phyloP scores from a whole-genome alignment of 2,329 filamentous ascomycete species.

The Immersiporthe knoxdaviesiana region DNA sequence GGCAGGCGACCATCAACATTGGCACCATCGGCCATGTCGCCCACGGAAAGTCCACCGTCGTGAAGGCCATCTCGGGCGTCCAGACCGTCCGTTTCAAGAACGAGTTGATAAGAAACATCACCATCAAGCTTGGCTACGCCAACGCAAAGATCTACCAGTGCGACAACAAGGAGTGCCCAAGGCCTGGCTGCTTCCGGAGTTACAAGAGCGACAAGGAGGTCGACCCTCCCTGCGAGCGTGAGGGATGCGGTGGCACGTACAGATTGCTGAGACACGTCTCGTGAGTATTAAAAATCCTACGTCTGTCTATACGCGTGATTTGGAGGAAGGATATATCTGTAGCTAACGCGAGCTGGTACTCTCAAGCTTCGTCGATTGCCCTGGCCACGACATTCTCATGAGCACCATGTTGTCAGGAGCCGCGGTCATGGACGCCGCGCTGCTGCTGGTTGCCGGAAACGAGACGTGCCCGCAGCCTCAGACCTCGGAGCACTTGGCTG shows the following conservation, averaged over 20 bases:
- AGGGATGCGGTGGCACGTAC: slow-evolving; percentile 88
- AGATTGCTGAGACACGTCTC: slow-evolving; percentile 88
- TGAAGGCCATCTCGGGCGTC: slow-evolving; percentile 98
- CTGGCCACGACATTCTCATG: slow-evolving; percentile 99
- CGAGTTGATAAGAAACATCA: slow-evolving; percentile 98
- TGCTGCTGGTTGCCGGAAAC: slow-evolving; percentile 96
- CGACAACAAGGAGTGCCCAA: slow-evolving; percentile 86
- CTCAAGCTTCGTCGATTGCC: slow-evolving; percentile 97
- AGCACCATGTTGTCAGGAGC: slow-evolving; percentile 99
- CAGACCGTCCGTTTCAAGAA: slow-evolving; percentile 99
- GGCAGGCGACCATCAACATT: slow-evolving; percentile 98
- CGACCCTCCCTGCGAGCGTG: slow-evolving; percentile 91
- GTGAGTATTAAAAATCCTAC: slow-evolving; percentile 61
- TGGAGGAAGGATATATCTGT: slow-evolving; percentile 25
- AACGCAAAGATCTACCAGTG: slow-evolving; percentile 99
- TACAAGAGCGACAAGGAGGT: slow-evolving; percentile 99
- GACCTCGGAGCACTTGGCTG: slow-evolving; percentile 97
- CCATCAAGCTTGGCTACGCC: slow-evolving; percentile 99
- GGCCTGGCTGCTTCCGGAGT: slow-evolving; percentile 93
- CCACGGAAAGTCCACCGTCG: slow-evolving; percentile 97
- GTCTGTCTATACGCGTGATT: neutral
- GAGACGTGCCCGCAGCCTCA: slow-evolving; percentile 98
- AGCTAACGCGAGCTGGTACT: slow-evolving; percentile 35
- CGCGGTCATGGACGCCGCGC: slow-evolving; percentile 98
- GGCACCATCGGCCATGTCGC: slow-evolving; percentile 98